Base-by-base conservation (phyloP, 1,284 basidiomycete genomes). In the Sporisorium graminicola region DNA sequence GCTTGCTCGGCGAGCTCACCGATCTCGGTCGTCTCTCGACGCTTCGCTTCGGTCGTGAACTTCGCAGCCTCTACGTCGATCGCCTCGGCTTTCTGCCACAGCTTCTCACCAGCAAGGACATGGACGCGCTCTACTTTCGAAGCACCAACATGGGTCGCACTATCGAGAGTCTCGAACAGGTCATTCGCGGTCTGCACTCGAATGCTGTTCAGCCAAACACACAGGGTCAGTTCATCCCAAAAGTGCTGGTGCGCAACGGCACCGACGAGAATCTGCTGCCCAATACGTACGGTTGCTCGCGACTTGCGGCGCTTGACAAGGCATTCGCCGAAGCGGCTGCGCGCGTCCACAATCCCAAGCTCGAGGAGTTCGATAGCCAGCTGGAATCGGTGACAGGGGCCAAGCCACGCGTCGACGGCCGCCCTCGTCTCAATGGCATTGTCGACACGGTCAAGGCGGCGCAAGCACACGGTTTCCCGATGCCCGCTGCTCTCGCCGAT, bases 131-230 rank as follows among this genome's bases (percentile, higher is more conserved):
- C 57, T 84, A 84, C 67, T 79, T 83, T 43, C 88, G 89, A 6
- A 90, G 89, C 16, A 94, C 92, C 1, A 92, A 93, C 80, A 90
- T 93, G 83, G 89, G 91, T 1, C 89, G 93, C 37, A 94, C 93
- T 6, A 90, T 91, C 26, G 92, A 93, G 80, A 91, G 91, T 2
- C 86, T 93, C 16, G 91, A 93, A 78, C 90, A 93, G 77, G 88
- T 93, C 44, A 87, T 92, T 24, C 88, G 91, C 58, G 92, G 92
- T 5, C 43, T 85, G 10, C 58, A 81, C 14, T 65, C 72, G 10
- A 54, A 69, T 14, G 57, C 69, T 5, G 60, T 33, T 4, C 54
- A 54, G 20, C 64, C 67, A 12, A 59, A 61, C 53, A 62, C 69
- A 0, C 26, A 52, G 14, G 69, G 51, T 9, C 73, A 64, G 31